Evolutionary conservation across 768 basidiomycete genomes (phyloP).

Genomic region (Trametes meyenii): DNA sequence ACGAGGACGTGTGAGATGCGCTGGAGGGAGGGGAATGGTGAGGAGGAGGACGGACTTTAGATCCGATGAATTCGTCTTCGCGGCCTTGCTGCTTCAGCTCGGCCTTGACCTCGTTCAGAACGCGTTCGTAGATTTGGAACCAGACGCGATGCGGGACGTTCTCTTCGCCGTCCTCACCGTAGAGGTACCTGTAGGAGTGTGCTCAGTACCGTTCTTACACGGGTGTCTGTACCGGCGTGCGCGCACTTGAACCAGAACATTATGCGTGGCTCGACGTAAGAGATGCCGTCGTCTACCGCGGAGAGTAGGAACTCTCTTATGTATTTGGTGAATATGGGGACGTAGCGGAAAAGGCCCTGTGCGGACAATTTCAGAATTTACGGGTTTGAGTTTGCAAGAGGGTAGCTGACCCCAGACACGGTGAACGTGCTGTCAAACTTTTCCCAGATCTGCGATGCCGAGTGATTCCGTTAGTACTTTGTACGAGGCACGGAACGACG

Average conservation of each 20-base stretch:
- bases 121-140: slow-evolving; percentile 54
- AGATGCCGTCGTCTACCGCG: slow-evolving; percentile 71
- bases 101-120: slow-evolving; percentile 54
- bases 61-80: slow-evolving; percentile 65
- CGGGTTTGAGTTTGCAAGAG: background rate
- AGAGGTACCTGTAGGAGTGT: slow-evolving; percentile 49
- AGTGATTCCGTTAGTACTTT: background rate
- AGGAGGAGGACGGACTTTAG: slow-evolving; percentile 45
- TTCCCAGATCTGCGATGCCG: slow-evolving; percentile 63
- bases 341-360: slow-evolving; percentile 47
- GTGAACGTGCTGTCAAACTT: slow-evolving; percentile 63
- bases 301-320: slow-evolving; percentile 62
- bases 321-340: slow-evolving; percentile 62
- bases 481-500: background rate
- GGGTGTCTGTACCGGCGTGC: background rate
- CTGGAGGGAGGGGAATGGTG: background rate
- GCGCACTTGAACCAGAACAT: slow-evolving; percentile 63
- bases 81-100: slow-evolving; percentile 55
- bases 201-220: background rate
- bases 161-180: slow-evolving; percentile 56
- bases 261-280: slow-evolving; percentile 68
- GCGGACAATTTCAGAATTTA: background rate
- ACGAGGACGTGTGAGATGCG: background rate
- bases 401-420: slow-evolving; percentile 47
- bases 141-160: slow-evolving; percentile 63